Percentiles rank a stretch among this genome's conserved stretches.
These are phyloP conservation scores for Vachellia pachyceras DNA, from an alignment of 306 rosid species.

Conservation along the genomic window DNA sequence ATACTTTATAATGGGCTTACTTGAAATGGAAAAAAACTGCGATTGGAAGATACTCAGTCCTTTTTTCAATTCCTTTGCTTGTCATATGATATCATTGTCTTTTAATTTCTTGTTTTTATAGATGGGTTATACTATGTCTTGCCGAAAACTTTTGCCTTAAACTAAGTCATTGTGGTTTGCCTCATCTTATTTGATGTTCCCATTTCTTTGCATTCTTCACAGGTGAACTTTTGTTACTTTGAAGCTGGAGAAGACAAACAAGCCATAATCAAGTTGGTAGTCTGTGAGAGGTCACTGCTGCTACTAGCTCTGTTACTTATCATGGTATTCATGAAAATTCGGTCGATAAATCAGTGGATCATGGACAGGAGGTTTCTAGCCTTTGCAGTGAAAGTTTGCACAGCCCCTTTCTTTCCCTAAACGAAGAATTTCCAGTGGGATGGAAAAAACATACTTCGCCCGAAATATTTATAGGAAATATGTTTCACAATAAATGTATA, in stretches of 20 bases:
- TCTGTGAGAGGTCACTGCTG: conserved; percentile 69
- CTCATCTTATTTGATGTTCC: conserved; percentile 19
- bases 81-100: neutral
- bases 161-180: neutral
- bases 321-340: neutral
- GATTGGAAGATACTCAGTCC: neutral
- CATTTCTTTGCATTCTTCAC: conserved; percentile 35
- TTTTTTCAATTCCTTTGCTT: neutral
- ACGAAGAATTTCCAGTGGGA: neutral
- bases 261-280: conserved; percentile 87
- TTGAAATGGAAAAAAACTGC: neutral
- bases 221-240: conserved; percentile 89
- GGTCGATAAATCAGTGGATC: neutral
- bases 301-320: conserved; percentile 19
- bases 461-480: neutral
- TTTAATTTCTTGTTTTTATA: conserved; percentile 16
- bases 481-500: neutral
- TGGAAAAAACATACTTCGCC: neutral
- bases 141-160: conserved; percentile 24
- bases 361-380: neutral
- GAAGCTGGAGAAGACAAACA: conserved; percentile 98
- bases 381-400: neutral
- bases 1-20: neutral
- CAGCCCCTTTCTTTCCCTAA: neutral
- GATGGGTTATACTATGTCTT: conserved; percentile 11